These are phyloP conservation scores for Lecanicillium sp. DNA, from an alignment of 2,329 filamentous ascomycete species.

Conservation along the genomic window DNA sequence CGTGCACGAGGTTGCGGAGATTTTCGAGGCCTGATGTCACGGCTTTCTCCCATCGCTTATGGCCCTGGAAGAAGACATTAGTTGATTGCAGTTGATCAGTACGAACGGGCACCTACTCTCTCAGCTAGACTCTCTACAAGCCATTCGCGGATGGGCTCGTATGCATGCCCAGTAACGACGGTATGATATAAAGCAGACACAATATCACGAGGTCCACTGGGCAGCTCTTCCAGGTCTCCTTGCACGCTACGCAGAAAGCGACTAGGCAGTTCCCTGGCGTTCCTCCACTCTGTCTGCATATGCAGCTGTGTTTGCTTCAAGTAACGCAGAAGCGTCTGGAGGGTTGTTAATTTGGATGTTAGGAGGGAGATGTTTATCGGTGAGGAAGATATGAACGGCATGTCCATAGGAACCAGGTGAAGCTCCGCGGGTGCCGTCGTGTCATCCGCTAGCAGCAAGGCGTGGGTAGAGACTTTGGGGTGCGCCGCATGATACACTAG, in stretches of 20 bases:
- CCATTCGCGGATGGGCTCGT: constrained; percentile 74
- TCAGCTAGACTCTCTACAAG: constrained; percentile 76
- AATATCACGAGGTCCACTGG: constrained; percentile 52
- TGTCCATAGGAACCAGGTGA: constrained; percentile 66
- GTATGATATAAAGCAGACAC: constrained; percentile 76
- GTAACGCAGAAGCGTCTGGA: constrained; percentile 83
- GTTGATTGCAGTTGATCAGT: background rate
- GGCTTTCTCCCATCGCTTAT: constrained; percentile 92
- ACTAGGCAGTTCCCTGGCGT: constrained; percentile 68
- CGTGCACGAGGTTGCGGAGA: constrained; percentile 70
- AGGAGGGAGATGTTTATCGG: constrained; percentile 77
- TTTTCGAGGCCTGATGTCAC: constrained; percentile 70
- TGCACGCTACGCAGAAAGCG: constrained; percentile 73
- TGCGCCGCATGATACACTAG: constrained; percentile 62
- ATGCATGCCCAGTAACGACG: constrained; percentile 74
- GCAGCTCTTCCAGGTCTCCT: constrained; percentile 58
- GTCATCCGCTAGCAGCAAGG: constrained; percentile 50
- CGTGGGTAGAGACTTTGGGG: constrained; percentile 66
- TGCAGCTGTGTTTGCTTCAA: constrained; percentile 72
- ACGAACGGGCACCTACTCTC: constrained; percentile 44
- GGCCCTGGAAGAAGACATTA: constrained; percentile 48
- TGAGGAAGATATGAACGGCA: constrained; percentile 73
- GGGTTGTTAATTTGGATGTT: constrained; percentile 76
- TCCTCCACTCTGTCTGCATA: constrained; percentile 76
- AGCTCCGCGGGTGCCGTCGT: constrained; percentile 23